Evolutionary conservation across 2,329 filamentous ascomycete genomes (phyloP).

Genomic region (Camptophora hylomeconis): DNA sequence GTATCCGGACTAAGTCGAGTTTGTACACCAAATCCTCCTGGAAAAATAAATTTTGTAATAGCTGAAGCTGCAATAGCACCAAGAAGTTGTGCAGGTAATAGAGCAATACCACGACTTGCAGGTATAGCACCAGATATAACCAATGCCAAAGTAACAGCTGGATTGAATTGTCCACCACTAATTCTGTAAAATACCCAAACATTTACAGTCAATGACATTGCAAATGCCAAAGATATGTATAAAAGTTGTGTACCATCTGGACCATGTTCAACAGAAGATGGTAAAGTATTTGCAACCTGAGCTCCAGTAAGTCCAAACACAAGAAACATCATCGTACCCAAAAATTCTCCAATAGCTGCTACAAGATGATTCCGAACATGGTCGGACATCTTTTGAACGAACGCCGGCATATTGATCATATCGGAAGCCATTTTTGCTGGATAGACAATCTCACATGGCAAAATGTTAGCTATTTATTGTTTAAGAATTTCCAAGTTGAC

Average conservation of each 20-base stretch:
- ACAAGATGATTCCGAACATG: constrained; percentile 25
- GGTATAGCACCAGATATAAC: constrained; percentile 43
- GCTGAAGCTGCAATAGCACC: constrained; percentile 47
- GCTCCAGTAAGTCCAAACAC: constrained; percentile 36
- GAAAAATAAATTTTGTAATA: constrained; percentile 44
- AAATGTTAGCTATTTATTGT: too few species aligned
- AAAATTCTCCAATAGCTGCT: constrained; percentile 36
- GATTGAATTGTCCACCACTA: constrained; percentile 39
- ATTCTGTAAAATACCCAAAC: constrained; percentile 42
- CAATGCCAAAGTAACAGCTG: constrained; percentile 43
- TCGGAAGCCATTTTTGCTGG: too few species aligned
- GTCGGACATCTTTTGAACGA: too few species aligned
- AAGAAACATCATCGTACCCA: constrained; percentile 39
- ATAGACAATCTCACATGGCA: too few species aligned
- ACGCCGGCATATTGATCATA: too few species aligned
- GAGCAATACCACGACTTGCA: constrained; percentile 36
- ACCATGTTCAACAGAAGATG: not conserved
- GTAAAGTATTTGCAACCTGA: constrained; percentile 26
- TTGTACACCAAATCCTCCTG: constrained; percentile 36
- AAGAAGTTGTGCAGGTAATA: constrained; percentile 44
- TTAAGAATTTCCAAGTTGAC: too few species aligned
- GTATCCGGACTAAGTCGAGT: constrained; percentile 41
- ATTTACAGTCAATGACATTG: constrained; percentile 35
- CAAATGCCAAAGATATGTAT: constrained; percentile 32
- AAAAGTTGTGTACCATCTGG: constrained; percentile 10